Evolutionary conservation across 140 eudicot species (phyloP).

Genomic region (Cichorium intybus): DNA sequence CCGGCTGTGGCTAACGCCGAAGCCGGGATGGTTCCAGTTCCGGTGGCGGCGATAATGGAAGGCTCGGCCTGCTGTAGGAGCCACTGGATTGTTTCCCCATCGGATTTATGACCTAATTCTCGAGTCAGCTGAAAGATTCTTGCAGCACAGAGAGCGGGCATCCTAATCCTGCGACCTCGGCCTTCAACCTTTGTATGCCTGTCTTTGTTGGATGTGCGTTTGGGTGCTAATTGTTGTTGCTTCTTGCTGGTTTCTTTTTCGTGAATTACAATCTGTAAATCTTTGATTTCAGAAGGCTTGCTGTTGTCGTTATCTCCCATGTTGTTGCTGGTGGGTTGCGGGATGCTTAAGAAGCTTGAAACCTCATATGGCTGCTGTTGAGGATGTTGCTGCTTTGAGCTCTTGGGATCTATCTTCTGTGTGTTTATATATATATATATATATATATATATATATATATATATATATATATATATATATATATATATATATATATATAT

Average conservation of each 20-base stretch:
- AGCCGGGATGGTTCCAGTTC: constrained; percentile 80
- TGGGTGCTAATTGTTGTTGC: constrained; percentile 52
- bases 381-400: constrained; percentile 38
- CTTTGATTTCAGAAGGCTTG: constrained; percentile 35
- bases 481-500: neutral
- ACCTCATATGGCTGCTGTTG: constrained; percentile 28
- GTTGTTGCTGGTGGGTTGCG: constrained; percentile 36
- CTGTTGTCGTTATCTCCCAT: constrained; percentile 29
- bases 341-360: constrained; percentile 33
- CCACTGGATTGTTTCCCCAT: constrained; percentile 95
- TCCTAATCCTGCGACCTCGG: constrained; percentile 78
- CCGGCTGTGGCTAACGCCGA: constrained; percentile 60
- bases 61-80: constrained; percentile 82
- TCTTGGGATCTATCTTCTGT: constrained; percentile 57
- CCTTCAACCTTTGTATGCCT: constrained; percentile 91
- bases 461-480: neutral
- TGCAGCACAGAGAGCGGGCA: constrained; percentile 94
- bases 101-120: constrained; percentile 88
- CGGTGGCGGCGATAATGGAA: constrained; percentile 85
- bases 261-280: constrained; percentile 36
- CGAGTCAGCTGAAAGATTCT: constrained; percentile 80
- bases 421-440: neutral
- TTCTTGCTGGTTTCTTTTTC: constrained; percentile 35
- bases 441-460: neutral
- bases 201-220: constrained; percentile 77